Evolutionary conservation across 106 monocot genomes (phyloP), one percentile per base, ranked within the genome.

Genomic region (Chionographis japonica): DNA sequence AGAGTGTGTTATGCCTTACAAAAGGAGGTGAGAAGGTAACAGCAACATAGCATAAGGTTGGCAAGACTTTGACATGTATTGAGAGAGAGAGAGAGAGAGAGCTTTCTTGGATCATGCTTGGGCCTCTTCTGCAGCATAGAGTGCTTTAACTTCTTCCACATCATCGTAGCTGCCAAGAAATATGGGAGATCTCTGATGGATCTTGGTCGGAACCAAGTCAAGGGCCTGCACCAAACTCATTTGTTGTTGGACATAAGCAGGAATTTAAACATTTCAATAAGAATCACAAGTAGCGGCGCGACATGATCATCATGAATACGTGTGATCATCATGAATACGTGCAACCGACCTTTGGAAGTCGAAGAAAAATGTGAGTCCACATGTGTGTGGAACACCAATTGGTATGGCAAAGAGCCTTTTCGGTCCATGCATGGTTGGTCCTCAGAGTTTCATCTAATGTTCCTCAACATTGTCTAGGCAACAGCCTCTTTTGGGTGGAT

Each of bases 111-210:
- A 53, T 84, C 64, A 89, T 58, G 73, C 80, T 56, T 81, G 76
- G 50, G 52, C 46, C 64, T 75, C 52, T 69, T 72, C 77, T 5
- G 80, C 84, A 40, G 95, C 91, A 68, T 95, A 95, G 50, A 92
- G 86, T 15, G 79, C 84, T 76, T 92, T 95, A 56, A 95, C 89
- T 61, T 95, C 92, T 72, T 95, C 95, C 4, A 95, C 78, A 60
- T 95, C 95, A 54, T 95, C 91, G 59, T 88, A 92, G 76, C 95
- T 95, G 37, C 95, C 95, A 3, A 95, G 89, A 68, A 95, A 95
- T 53, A 95, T 74, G 3, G 95, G 95, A 14, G 95, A 95, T 18
- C 95, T 83, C 67, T 95, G 70, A 58, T 95, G 95, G 40, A 95
- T 92, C 68, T 75, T 84, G 27, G 69, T 84, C 1, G 95, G 95